Conservation (phyloP, 805 yeast species). For the Candida maesae region DNA sequence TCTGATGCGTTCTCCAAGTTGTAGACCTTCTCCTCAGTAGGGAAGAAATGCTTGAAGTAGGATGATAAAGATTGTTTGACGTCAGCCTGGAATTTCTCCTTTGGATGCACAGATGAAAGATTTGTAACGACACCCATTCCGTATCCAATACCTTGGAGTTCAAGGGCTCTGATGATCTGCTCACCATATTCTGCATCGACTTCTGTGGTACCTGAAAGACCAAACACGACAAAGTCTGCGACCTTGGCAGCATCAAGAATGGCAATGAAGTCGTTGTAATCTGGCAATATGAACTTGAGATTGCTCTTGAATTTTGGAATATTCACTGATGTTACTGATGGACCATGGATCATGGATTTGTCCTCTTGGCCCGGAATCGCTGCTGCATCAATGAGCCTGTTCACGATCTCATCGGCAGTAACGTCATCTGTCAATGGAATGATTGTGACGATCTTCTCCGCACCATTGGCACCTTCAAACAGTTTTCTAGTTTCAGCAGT, state of each 20-base stretch:
- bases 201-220: conserved; percentile 83
- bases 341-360: conserved; percentile 32
- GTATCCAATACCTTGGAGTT: conserved; percentile 88
- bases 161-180: conserved; percentile 81
- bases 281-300: conserved; percentile 70
- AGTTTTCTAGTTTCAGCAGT: conserved; percentile 58
- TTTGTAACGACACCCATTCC: conserved; percentile 78
- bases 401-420: conserved; percentile 50
- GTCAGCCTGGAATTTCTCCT: conserved; percentile 73
- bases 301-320: conserved; percentile 70
- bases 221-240: conserved; percentile 86
- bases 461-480: conserved; percentile 77
- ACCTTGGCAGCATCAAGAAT: conserved; percentile 84
- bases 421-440: conserved; percentile 77
- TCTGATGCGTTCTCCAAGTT: conserved; percentile 68
- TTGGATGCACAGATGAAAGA: conserved; percentile 60
- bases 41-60: conserved; percentile 72
- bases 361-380: conserved; percentile 33
- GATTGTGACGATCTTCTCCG: conserved; percentile 78
- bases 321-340: conserved; percentile 49
- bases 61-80: conserved; percentile 59
- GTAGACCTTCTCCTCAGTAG: conserved; percentile 74
- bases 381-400: conserved; percentile 40
- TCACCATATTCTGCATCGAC: conserved; percentile 81
- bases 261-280: conserved; percentile 58